Conservation (phyloP, 2,329 filamentous ascomycete species). For the Neopestalotiopsis sp. region DNA sequence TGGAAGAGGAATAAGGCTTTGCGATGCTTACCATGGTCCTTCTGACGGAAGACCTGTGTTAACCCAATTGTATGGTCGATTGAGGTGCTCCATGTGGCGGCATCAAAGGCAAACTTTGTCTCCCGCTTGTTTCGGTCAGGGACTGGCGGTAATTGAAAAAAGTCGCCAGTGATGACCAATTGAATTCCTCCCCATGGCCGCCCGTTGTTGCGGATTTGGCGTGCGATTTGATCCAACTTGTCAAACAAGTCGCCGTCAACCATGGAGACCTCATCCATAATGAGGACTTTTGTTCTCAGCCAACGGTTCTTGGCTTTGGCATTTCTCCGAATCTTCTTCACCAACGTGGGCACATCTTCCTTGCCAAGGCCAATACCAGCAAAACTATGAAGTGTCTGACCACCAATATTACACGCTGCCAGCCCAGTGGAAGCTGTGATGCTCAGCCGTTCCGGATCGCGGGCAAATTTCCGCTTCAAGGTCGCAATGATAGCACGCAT, state of each 20-base stretch:
- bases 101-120: constrained; percentile 91
- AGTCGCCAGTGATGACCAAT: constrained; percentile 93
- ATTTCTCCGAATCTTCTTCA: constrained; percentile 91
- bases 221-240: constrained; percentile 88
- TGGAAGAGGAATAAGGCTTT: not conserved
- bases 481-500: constrained; percentile 89
- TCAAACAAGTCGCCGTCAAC: constrained; percentile 97
- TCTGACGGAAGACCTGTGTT: constrained; percentile 95
- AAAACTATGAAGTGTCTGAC: constrained; percentile 95
- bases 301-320: constrained; percentile 87
- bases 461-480: constrained; percentile 75
- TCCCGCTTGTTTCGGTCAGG: constrained; percentile 73
- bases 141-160: constrained; percentile 95
- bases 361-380: constrained; percentile 94
- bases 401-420: constrained; percentile 95
- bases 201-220: constrained; percentile 86
- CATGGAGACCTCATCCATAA: constrained; percentile 98
- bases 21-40: constrained; percentile 66
- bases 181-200: constrained; percentile 96
- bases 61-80: constrained; percentile 96
- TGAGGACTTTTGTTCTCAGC: constrained; percentile 83
- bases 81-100: constrained; percentile 86
- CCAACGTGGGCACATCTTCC: constrained; percentile 77
- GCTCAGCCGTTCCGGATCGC: constrained; percentile 83
- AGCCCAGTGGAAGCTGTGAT: constrained; percentile 96